These are phyloP conservation scores for Echites panduratus DNA, from an alignment of 257 asterid species.

Conservation along the genomic window DNA sequence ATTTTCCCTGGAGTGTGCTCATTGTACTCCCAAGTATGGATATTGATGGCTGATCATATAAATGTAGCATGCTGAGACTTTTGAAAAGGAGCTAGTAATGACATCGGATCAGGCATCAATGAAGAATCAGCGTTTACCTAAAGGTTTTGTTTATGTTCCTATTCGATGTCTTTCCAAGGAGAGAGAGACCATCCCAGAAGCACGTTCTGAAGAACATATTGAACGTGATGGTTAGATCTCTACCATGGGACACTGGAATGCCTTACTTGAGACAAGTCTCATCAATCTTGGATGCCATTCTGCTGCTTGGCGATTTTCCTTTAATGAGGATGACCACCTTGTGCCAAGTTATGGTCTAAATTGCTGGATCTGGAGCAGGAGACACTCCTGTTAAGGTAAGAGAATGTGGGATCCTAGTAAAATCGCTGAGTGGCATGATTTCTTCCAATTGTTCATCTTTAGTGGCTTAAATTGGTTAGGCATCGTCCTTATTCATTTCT, in stretches of 20 bases:
- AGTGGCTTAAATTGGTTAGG: slow-evolving; percentile 31
- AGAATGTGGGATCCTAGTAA: slow-evolving; percentile 32
- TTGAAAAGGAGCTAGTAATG: slow-evolving; percentile 80
- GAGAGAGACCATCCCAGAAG: slow-evolving; percentile 46
- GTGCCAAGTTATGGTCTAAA: slow-evolving; percentile 3
- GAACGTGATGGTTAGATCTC: slow-evolving; percentile 38
- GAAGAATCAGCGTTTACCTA: slow-evolving; percentile 84
- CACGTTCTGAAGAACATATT: slow-evolving; percentile 36
- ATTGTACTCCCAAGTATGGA: not conserved
- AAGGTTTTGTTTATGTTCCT: slow-evolving; percentile 86
- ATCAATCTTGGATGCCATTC: not conserved
- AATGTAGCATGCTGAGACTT: slow-evolving; percentile 62
- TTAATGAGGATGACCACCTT: slow-evolving; percentile 14
- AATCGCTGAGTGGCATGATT: slow-evolving; percentile 35
- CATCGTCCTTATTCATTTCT: not conserved
- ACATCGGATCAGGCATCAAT: slow-evolving; percentile 91
- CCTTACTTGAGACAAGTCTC: slow-evolving; percentile 1
- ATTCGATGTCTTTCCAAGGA: slow-evolving; percentile 68
- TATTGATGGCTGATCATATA: slow-evolving; percentile 1
- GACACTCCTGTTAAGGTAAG: slow-evolving; percentile 13
- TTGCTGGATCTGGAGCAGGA: not conserved
- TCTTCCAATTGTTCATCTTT: slow-evolving; percentile 36
- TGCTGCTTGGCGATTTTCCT: not conserved
- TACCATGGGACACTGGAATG: not conserved
- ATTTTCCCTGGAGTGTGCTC: slow-evolving; percentile 1